Evolutionary conservation across 2,329 filamentous ascomycete genomes (phyloP).

Genomic region (Lachnellula hyalina): DNA sequence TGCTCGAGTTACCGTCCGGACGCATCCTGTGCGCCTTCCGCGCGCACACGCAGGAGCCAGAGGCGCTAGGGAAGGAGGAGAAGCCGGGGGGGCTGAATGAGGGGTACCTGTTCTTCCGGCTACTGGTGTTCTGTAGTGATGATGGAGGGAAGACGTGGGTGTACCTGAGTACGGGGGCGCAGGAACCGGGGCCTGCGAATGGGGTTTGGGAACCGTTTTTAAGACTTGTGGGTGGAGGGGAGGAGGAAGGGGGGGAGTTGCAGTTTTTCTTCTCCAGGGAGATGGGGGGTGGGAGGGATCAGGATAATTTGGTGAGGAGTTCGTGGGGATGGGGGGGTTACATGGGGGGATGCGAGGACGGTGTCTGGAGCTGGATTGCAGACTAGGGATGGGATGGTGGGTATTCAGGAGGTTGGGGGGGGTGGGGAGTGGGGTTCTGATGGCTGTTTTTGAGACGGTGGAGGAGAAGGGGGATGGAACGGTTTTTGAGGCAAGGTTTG

Average conservation of each 20-base stretch:
- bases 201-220: slow-evolving; percentile 14
- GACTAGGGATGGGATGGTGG: slow-evolving; percentile 12
- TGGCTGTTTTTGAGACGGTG: slow-evolving; percentile 11
- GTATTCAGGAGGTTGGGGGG: slow-evolving; percentile 2
- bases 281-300: not conserved
- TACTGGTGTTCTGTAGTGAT: slow-evolving; percentile 4
- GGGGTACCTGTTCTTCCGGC: not conserved
- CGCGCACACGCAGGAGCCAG: not conserved
- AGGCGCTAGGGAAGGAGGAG: not conserved
- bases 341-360: slow-evolving; percentile 1
- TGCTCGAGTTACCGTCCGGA: slow-evolving; percentile 4
- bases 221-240: not conserved
- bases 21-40: slow-evolving; percentile 9
- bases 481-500: not conserved
- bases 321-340: slow-evolving; percentile 4
- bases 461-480: not conserved
- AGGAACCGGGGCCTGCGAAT: not conserved
- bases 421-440: not conserved
- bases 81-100: not conserved
- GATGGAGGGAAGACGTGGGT: slow-evolving; percentile 6
- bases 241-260: not conserved
- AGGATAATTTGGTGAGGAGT: slow-evolving; percentile 5
- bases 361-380: slow-evolving; percentile 1
- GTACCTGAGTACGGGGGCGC: slow-evolving; percentile 3
- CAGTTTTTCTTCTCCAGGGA: slow-evolving; percentile 11